phyloP scores from a whole-genome alignment of 202 grass and related monocot species.

The Carex arenaria region DNA sequence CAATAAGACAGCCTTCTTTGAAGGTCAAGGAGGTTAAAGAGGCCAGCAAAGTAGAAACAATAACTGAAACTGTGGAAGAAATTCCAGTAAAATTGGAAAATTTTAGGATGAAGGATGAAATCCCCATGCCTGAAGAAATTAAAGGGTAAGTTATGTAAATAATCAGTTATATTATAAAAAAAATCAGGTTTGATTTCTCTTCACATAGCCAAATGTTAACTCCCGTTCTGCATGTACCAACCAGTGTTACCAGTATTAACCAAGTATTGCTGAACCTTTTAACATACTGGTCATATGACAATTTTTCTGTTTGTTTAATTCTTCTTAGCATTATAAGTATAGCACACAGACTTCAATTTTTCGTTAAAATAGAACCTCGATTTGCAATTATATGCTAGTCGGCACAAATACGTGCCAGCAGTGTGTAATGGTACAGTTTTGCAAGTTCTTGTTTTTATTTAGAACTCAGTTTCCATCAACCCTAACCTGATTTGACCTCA shows the following conservation, averaged over 20 bases:
- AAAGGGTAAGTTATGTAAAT: constrained; percentile 37
- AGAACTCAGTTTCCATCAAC: not conserved
- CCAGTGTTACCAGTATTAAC: not conserved
- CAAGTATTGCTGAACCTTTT: not conserved
- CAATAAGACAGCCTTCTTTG: constrained; percentile 10
- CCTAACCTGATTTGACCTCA: not conserved
- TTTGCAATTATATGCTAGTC: not conserved
- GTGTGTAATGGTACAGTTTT: not conserved
- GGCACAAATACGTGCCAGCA: not conserved
- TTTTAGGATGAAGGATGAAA: constrained; percentile 18
- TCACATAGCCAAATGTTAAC: not conserved
- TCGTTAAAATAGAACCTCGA: not conserved
- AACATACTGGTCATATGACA: not conserved
- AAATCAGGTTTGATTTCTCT: not conserved
- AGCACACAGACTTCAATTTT: not conserved
- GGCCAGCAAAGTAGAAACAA: constrained; percentile 16
- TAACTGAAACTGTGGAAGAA: constrained; percentile 19
- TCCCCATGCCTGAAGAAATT: constrained; percentile 24
- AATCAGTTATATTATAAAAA: not conserved
- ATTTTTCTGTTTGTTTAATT: not conserved
- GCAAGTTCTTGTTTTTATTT: not conserved
- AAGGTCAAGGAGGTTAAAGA: constrained; percentile 28
- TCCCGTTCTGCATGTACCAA: constrained; percentile 2
- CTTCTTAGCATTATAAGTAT: not conserved
- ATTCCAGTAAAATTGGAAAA: constrained; percentile 21